phyloP scores from a whole-genome alignment of 1,284 basidiomycete species.

The Trametes pubescens region DNA sequence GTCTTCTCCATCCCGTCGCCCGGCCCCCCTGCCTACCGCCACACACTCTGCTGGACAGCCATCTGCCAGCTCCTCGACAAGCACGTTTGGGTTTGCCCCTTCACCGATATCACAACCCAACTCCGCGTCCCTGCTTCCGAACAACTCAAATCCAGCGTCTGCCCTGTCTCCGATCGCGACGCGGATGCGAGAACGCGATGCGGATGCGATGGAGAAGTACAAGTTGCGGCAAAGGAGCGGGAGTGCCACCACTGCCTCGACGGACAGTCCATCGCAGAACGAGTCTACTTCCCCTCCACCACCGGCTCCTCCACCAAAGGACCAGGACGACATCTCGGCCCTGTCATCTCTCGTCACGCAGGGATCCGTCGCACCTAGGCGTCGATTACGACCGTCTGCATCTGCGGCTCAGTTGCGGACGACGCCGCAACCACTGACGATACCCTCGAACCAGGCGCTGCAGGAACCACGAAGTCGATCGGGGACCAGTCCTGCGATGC shows the following conservation, averaged over 20 bases:
- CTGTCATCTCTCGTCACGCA: constrained; percentile 55
- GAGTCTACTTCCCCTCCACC: constrained; percentile 58
- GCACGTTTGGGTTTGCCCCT: constrained; percentile 53
- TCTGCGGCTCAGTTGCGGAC: constrained; percentile 79
- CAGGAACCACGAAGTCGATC: constrained; percentile 62
- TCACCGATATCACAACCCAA: constrained; percentile 53
- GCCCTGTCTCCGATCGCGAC: constrained; percentile 76
- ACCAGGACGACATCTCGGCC: constrained; percentile 62
- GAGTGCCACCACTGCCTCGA: constrained; percentile 73
- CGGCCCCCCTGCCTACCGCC: constrained; percentile 42
- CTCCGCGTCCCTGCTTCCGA: constrained; percentile 43
- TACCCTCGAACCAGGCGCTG: constrained; percentile 41
- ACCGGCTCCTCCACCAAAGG: constrained; percentile 56
- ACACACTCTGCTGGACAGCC: constrained; percentile 62
- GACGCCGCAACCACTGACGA: constrained; percentile 46
- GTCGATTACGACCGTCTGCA: constrained; percentile 70
- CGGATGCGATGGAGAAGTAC: constrained; percentile 86
- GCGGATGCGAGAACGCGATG: constrained; percentile 81
- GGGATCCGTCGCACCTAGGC: constrained; percentile 65
- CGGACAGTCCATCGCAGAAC: constrained; percentile 70
- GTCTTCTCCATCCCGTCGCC: constrained; percentile 43
- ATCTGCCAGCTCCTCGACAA: constrained; percentile 55
- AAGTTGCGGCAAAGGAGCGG: constrained; percentile 80
- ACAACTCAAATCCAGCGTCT: constrained; percentile 49
- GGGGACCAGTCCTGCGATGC: constrained; percentile 69